phyloP scores from a whole-genome alignment of 129 eudicot genomes.

The Saussurea involucrata region DNA sequence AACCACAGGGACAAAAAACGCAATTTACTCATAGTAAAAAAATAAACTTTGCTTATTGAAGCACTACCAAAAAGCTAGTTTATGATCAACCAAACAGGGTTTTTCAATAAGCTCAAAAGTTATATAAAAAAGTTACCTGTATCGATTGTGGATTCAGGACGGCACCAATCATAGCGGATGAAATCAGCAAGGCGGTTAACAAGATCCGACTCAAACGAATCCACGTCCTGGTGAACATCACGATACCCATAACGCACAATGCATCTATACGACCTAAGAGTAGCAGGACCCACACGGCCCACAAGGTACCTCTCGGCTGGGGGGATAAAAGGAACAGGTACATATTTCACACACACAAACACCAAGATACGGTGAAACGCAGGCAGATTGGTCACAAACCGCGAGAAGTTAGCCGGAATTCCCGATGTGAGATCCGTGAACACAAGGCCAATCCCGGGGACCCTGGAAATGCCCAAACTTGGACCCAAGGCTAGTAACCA shows the following conservation, averaged over 20 bases:
- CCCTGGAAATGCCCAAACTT: conserved; percentile 63
- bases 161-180: conserved; percentile 26
- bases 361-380: conserved; percentile 82
- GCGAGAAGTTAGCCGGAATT: conserved; percentile 86
- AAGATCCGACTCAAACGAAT: conserved; percentile 59
- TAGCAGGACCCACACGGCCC: conserved; percentile 78
- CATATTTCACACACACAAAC: conserved; percentile 70
- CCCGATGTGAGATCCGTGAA: conserved; percentile 76
- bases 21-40: too few species aligned
- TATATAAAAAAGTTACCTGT: conserved; percentile 16
- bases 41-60: too few species aligned
- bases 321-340: conserved; percentile 68
- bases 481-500: conserved; percentile 74
- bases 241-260: conserved; percentile 78
- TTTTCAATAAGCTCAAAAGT: not conserved
- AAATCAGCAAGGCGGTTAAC: conserved; percentile 20
- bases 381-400: conserved; percentile 76
- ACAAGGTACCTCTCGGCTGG: conserved; percentile 60
- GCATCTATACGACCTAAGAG: conserved; percentile 65
- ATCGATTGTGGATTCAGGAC: conserved; percentile 18
- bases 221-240: conserved; percentile 63
- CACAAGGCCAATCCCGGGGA: conserved; percentile 81
- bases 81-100: not conserved
- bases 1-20: too few species aligned
- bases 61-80: not conserved